Evolutionary conservation across 169 alveolate genomes (phyloP), one percentile per base, ranked within the genome.

Genomic region (Plasmodium adleri): DNA sequence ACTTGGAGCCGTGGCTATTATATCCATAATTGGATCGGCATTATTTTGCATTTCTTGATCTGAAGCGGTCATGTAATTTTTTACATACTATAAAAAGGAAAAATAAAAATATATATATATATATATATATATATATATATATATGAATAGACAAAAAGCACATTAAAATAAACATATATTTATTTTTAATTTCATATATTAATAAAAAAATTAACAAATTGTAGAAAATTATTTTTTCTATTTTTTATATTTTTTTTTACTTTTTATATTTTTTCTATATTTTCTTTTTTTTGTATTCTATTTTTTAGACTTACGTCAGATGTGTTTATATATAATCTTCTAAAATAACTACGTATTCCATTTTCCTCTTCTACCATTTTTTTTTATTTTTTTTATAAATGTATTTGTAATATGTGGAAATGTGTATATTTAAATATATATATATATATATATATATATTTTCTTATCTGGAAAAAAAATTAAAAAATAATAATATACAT

Each of bases 11-110:
- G 90, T 80, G 15, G 90, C 80, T 52, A 80, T 66, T 56, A 80
- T 80, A 32, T 80, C 90, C 90, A 80, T 80, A 67, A 80, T 80
- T 7, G 90, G 90, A 54, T 80, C 90, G 32, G 90, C 80, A 80
- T 80, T 80, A 63, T 68, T 80, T 62, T 80, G 90, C 80, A 80
- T 80, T 58, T 80, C 90, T 68, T 80, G 90, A 45, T 80, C 90
- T 7, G 90, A 54, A 45, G 90, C 90, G 0, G 83, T 80, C 90
- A 80, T 80, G 60, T 80, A 80, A 49, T 67, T 80, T 54, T 80
- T 80, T 26, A 80, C 75, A 80, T 67, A 80, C 90, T 76, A 63
- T 2, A 50, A 13, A 39, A 7, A 20, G 59, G 22, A 32, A 56
- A 39, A n/a, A 54, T 24, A 15, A 32, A 52, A 54, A 12, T 52